These are phyloP conservation scores for Tripterygium wilfordii DNA, from an alignment of 177 flowering plant genomes.

Conservation along the genomic window DNA sequence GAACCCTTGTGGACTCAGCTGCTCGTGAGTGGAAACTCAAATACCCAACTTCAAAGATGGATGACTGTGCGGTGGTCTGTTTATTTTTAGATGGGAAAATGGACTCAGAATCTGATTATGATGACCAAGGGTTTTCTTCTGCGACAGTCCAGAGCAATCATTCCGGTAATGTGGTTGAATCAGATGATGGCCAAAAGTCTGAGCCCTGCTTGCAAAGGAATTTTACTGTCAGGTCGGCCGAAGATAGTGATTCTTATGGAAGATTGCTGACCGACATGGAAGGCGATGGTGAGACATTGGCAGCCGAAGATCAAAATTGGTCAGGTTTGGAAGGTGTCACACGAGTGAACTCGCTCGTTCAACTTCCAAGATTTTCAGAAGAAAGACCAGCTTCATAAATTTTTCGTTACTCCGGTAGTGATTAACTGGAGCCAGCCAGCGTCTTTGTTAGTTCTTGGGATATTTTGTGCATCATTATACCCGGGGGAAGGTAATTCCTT, in stretches of 20 bases:
- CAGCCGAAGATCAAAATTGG: conserved; percentile 77
- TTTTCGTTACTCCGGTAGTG: not conserved
- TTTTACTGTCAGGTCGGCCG: conserved; percentile 69
- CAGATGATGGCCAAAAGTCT: conserved; percentile 69
- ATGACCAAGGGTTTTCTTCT: conserved; percentile 63
- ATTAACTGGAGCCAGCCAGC: conserved; percentile 3
- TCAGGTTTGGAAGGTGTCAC: conserved; percentile 93
- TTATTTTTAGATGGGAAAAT: conserved; percentile 79
- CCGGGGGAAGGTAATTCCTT: conserved; percentile 1
- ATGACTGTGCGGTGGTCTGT: conserved; percentile 95
- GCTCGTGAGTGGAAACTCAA: conserved; percentile 89
- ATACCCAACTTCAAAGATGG: conserved; percentile 98
- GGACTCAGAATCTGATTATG: conserved; percentile 79
- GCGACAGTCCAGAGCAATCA: conserved; percentile 60
- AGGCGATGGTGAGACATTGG: conserved; percentile 23
- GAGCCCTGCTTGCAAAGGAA: conserved; percentile 82
- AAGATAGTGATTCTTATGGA: conserved; percentile 35
- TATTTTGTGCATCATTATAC: conserved; percentile 1
- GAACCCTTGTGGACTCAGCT: conserved; percentile 71
- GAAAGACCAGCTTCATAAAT: conserved; percentile 42
- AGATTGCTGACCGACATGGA: conserved; percentile 25
- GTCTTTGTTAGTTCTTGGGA: conserved; percentile 12
- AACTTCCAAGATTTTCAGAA: conserved; percentile 89
- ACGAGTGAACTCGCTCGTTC: conserved; percentile 89
- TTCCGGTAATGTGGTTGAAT: conserved; percentile 57